Evolutionary conservation across 192 early-diverging fungal species (phyloP).

Genomic region (Coemansia sp.): DNA sequence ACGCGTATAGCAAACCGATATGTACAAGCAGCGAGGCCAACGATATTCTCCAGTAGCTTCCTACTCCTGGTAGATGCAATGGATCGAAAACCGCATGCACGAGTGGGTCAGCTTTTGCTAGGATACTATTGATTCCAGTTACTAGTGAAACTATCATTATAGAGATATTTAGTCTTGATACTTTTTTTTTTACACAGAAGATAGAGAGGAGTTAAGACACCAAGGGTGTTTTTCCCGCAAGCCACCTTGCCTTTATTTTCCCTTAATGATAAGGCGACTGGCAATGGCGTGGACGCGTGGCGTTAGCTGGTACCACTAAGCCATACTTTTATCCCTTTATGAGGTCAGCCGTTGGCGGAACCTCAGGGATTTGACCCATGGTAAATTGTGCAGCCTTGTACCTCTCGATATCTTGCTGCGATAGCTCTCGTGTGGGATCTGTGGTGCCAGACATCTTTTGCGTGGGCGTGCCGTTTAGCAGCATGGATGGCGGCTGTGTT

Average conservation of each 20-base stretch:
- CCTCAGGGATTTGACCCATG: constrained; percentile 32
- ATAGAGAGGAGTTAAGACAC: too few species aligned
- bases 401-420: constrained; percentile 21
- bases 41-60: constrained; percentile 29
- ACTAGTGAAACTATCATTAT: neutral
- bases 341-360: constrained; percentile 29
- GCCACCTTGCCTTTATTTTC: too few species aligned
- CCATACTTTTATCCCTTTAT: neutral
- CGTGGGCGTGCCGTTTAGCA: neutral
- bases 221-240: too few species aligned
- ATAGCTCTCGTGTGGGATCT: constrained; percentile 22
- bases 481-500: constrained; percentile 1
- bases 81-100: constrained; percentile 38
- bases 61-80: constrained; percentile 25
- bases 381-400: constrained; percentile 24
- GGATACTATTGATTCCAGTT: neutral
- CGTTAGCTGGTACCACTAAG: neutral
- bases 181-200: too few species aligned
- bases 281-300: too few species aligned
- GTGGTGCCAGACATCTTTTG: constrained; percentile 7
- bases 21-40: constrained; percentile 14
- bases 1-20: neutral
- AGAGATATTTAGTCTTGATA: too few species aligned
- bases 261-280: too few species aligned
- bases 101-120: constrained; percentile 5